Base-by-base conservation (phyloP, 2,329 filamentous ascomycete genomes). In the Claviceps fusiformis region DNA sequence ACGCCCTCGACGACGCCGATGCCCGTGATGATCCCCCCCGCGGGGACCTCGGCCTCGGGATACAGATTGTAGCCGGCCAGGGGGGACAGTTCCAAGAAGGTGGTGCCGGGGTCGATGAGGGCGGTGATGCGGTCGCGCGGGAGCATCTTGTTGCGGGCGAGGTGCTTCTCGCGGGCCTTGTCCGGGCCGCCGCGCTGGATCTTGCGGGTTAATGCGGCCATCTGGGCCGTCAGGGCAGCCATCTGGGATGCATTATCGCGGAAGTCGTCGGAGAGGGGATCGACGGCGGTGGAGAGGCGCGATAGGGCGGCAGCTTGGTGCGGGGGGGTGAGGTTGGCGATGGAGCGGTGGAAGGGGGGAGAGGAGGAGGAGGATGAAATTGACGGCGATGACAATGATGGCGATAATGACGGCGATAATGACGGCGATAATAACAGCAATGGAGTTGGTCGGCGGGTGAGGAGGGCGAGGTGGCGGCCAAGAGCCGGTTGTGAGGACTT, bases 31-130 rank as follows among this genome's bases (percentile, higher is more conserved):
- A 98, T 93, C 7, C 90, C 92, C 31, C 86, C 93, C 0, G 89
- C 86, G 0, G 92, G 89, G 1, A 96, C 86, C 17, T 95, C 88
- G 56, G 92, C 90, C 55, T 86, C 89, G 0, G 84, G 81, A 65
- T 97, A 97, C 53, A 96, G 76, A 56, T 87, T 84, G 66, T 95
- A 80, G 17, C 88, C 92, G 0, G 92, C 92, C 63, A 97, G 76
- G n/a, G 90, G 82, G 19, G 89, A 95, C n/a, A 98, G 77, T 72
- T 98, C 92, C 58, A 98, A 71, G 66, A 98, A 97, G 0, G 87
- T 86, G 2, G 89, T 92, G 5, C 91, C 91, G 0, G 89, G 86
- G 66, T 98, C 92, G 59, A 96, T 80, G 59, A 98, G 74, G 5
- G 89, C 87, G 0, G 89, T 87, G 54, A 98, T 82, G 39, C 92